Evolutionary conservation across 2,329 filamentous ascomycete species (phyloP).

Genomic region (Whalleya microplaca): DNA sequence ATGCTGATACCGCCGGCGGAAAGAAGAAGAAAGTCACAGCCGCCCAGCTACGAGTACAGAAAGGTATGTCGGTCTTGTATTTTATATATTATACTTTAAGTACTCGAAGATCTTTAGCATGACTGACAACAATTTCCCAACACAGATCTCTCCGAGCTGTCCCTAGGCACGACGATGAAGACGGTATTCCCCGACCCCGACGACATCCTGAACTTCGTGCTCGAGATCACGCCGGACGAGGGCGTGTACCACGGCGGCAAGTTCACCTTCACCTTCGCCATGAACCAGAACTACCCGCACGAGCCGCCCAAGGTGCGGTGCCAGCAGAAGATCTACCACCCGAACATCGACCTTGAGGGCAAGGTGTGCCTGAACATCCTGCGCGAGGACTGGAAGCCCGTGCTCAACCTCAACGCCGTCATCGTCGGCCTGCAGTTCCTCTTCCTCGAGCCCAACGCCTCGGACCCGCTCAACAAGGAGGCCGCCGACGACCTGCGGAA

Average conservation of each 20-base stretch:
- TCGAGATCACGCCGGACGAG: conserved; percentile 85
- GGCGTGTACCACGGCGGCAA: conserved; percentile 83
- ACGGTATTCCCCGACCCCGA: conserved; percentile 81
- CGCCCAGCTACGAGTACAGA: conserved; percentile 92
- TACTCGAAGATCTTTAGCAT: background rate
- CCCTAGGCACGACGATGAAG: conserved; percentile 78
- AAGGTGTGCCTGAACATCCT: conserved; percentile 98
- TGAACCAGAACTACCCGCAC: conserved; percentile 95
- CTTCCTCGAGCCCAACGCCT: conserved; percentile 96
- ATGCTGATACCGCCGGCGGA: conserved; percentile 72
- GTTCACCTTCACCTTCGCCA: conserved; percentile 89
- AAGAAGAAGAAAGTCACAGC: conserved; percentile 99
- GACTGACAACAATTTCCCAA: background rate
- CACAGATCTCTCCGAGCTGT: conserved; percentile 79
- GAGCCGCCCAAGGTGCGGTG: conserved; percentile 97
- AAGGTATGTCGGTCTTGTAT: conserved; percentile 63
- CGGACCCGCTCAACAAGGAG: conserved; percentile 97
- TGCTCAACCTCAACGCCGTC: conserved; percentile 93
- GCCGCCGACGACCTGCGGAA: conserved; percentile 88
- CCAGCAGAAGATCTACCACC: conserved; percentile 98
- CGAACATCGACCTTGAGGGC: conserved; percentile 96
- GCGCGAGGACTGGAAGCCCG: conserved; percentile 98
- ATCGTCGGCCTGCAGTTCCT: conserved; percentile 95
- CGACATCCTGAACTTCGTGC: conserved; percentile 82
- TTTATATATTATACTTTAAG: too few relatives aligned